Base-by-base conservation (phyloP, 495 filamentous ascomycete species). In the Hypomontagnella submonticulosa region DNA sequence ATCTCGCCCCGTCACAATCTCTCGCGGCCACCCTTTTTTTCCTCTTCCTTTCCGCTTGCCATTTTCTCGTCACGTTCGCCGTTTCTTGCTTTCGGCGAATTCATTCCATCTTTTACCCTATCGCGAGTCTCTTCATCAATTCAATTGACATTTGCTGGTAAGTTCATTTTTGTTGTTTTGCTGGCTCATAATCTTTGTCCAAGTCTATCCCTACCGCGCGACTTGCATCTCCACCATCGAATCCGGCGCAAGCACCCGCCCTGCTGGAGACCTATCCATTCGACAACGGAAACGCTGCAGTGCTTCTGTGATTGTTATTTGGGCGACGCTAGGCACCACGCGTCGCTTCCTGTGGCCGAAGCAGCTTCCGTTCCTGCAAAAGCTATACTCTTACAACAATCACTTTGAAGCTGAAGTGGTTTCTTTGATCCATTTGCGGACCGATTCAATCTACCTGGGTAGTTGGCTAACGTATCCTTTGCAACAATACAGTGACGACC, bases 1-100 rank as follows among this genome's bases (percentile, higher is more conserved):
- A 63, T 68, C 65, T 69, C 55, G 65, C 65, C 66, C 66, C 66
- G 66, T 69, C 54, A 69, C 66, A 69, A 69, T 69, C 66, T 68
- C 65, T 69, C 50, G 53, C 60, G 66, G 49, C 60, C 66, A 69
- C 69, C 58, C 69, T 69, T 71, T 69, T 69, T 66, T 66, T 59
- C 67, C 53, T 64, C 69, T 66, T 74, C 66, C 61, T 69, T 66
- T 69, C 67, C 46, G 32, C 57, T 61, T 65, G 59, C 65, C 70
- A 44, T 64, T 66, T 66, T 67, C 67, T 66, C 60, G 51, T 67
- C 55, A 54, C 57, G 41, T 57, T 73, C 63, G 63, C 61, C 44
- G 59, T 66, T 55, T 59, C 57, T 70, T 55, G 44, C 50, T 62
- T 71, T 70, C 65, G 52, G 69, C 66, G 61, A 63, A 55, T 72